These are phyloP conservation scores for Globisporangium barbulae DNA, from an alignment of 352 stramenopile genomes.

Conservation along the genomic window DNA sequence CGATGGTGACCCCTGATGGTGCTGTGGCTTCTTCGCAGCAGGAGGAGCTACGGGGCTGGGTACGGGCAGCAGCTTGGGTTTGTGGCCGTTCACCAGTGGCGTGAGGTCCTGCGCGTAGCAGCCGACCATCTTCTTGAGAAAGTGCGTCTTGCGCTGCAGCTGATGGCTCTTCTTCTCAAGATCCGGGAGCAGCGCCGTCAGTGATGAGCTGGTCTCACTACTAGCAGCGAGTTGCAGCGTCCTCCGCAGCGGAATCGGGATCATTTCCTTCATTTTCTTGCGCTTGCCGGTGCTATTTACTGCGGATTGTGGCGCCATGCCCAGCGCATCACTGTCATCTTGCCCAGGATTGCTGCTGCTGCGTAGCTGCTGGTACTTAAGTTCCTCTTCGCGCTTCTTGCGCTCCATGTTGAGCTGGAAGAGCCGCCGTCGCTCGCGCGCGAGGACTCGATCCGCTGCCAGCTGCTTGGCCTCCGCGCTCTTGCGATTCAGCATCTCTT, in stretches of 20 bases:
- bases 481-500: slow-evolving; percentile 41
- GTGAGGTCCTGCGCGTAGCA: slow-evolving; percentile 69
- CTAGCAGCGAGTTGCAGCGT: neutral
- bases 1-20: slow-evolving; percentile 3
- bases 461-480: slow-evolving; percentile 29
- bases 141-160: slow-evolving; percentile 25
- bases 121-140: slow-evolving; percentile 27
- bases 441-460: slow-evolving; percentile 26
- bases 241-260: slow-evolving; percentile 11
- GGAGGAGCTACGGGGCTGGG: slow-evolving; percentile 12
- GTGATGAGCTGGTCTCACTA: neutral
- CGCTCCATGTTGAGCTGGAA: slow-evolving; percentile 36
- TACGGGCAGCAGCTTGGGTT: slow-evolving; percentile 41
- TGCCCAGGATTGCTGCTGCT: neutral
- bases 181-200: slow-evolving; percentile 2
- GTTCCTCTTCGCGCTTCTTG: slow-evolving; percentile 45
- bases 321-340: neutral
- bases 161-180: slow-evolving; percentile 4
- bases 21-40: slow-evolving; percentile 1
- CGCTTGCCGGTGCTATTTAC: neutral
- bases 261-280: slow-evolving; percentile 19
- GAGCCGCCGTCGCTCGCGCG: slow-evolving; percentile 31
- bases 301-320: neutral
- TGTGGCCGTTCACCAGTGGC: slow-evolving; percentile 45
- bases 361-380: slow-evolving; percentile 32